Base-by-base conservation (phyloP, 345 rosid genomes). In the Rubroshorea leprosula region DNA sequence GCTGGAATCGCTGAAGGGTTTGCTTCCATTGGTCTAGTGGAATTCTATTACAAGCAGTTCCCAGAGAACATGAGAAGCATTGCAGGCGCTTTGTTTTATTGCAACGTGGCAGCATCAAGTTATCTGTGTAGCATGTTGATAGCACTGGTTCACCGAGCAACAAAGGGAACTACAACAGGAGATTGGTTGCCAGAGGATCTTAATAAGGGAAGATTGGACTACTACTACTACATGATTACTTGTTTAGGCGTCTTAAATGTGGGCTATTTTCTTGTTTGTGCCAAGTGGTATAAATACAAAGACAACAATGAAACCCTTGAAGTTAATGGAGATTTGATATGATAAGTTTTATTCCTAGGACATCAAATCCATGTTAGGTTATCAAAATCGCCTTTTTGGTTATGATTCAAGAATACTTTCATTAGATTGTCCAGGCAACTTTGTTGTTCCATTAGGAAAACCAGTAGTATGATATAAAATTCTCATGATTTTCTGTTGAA, bases 41-140 rank as follows among this genome's bases (percentile, higher is more conserved):
- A 73, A 60, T 73, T 73, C 57, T 68, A 68, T 67, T 73, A 74
- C 68, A 74, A 69, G 60, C 71, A 74, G 52, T 69, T 69, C 62
- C 78, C 78, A 11, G 78, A 74, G 61, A 74, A 74, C 66, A 74
- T 74, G 78, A 58, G 68, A 62, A 74, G 74, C 49, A 57, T 69
- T 15, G 74, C 74, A 0, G 78, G 78, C 17, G 65, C 78, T 31
- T 12, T 74, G 31, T 65, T 53, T 12, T 69, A 57, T 12, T 69
- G 74, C 5, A 71, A 74, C 16, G 27, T 74, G 1, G 78, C 74
- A 24, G 13, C 57, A 21, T 65, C 78, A 2, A 69, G 71, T n/a
- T 74, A 74, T 61, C 63, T 69, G 6, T 69, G 74, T 51, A 66
- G 53, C 52, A 65, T 74, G 19, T 31, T 69, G 68, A 44, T 74